phyloP scores from a whole-genome alignment of 78 protist species.

The Mantamonas sphyraenae region DNA sequence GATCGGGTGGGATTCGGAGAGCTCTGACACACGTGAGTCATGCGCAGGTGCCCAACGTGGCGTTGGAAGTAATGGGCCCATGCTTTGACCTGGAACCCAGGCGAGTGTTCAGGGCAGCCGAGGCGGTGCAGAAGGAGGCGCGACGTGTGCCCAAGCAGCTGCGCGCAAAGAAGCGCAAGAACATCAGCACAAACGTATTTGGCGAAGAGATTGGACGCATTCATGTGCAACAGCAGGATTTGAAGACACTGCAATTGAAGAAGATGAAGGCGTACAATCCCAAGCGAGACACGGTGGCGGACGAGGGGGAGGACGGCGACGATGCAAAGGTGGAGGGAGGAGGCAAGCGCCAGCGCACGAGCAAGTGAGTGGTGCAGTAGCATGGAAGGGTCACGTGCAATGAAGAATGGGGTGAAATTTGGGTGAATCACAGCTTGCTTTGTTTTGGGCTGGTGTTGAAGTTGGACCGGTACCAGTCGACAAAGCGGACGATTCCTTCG shows the following conservation, averaged over 20 bases:
- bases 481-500: too few relatives aligned
- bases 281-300: too few relatives aligned
- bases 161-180: conserved; percentile 26
- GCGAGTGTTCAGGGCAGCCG: not conserved
- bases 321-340: too few relatives aligned
- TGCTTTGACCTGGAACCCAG: conserved; percentile 47
- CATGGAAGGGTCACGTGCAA: too few relatives aligned
- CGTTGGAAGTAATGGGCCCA: conserved; percentile 66
- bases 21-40: not conserved
- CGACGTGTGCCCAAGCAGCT: not conserved
- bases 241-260: conserved; percentile 4
- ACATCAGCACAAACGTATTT: conserved; percentile 1
- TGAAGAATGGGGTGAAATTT: too few relatives aligned
- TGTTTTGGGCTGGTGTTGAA: too few relatives aligned
- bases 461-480: too few relatives aligned
- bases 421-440: too few relatives aligned
- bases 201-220: conserved; percentile 14
- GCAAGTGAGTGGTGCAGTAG: too few relatives aligned
- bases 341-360: too few relatives aligned
- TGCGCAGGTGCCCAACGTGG: conserved; percentile 52
- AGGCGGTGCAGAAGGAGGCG: not conserved
- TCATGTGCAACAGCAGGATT: conserved; percentile 33
- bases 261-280: conserved; percentile 38
- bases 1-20: not conserved
- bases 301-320: too few relatives aligned